Base-by-base conservation (phyloP, 352 stramenopile species). In the Saprolegnia diclina region DNA sequence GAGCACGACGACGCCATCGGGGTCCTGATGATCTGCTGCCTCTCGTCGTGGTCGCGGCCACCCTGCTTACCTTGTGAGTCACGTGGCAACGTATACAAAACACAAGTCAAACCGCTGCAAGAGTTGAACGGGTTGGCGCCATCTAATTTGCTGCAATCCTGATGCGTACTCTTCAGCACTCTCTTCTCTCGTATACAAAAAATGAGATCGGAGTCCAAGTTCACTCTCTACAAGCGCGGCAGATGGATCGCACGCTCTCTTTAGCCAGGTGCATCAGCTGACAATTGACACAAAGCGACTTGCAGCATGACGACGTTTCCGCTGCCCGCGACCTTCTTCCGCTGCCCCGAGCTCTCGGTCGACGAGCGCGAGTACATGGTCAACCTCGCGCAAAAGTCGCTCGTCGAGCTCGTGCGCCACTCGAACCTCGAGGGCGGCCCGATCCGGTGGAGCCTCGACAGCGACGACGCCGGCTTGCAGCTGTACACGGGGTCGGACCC, bases 381-480 rank as follows among this genome's bases (percentile, higher is more conserved):
- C 0, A 81, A 81, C 9, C 74, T 94, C 10, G 86, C 83, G 4
- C 91, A 92, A 65, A 85, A 84, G 54, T 82, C 86, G 4, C 91
- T 85, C 63, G 90, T 92, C 69, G 86, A 94, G 56, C 84, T 94
- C 16, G 82, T 94, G 21, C 90, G 88, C 53, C 91, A 91, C 65
- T 91, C 86, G 63, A 78, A 83, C 38, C 76, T 78, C 14, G 61
- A 75, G 0, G 82, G 82, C 70, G 86, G 86, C 0, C 86, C 86
- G 16, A 89, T 94, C 77, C 81, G 87, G 62, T 94, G 86, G 86
- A 76, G 90, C 19, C 72, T 94, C 42, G 79, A 81, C 11, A 88
- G 82, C 0, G 80, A 88, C 5, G 80, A 91, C 59, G 80, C 80
- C 29, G 56, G 59, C n/a, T 77, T 94, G 9, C 80, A 94, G n/a